Evolutionary conservation across 2,329 filamentous ascomycete species (phyloP).

Genomic region (Aspergillus fumigatiaffinis): DNA sequence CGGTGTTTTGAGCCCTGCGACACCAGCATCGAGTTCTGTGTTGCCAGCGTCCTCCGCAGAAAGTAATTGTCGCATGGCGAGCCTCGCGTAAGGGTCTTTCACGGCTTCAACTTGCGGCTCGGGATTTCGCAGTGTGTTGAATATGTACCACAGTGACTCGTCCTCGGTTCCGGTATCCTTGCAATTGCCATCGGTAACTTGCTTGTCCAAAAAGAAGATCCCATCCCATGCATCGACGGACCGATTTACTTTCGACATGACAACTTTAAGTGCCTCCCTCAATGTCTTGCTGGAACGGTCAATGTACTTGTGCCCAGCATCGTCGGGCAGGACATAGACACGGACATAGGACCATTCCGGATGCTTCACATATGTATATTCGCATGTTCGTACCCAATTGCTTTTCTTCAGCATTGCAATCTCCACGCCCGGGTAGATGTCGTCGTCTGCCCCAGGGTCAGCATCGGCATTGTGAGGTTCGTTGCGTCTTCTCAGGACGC

Average conservation of each 20-base stretch:
- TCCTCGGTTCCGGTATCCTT: constrained; percentile 26
- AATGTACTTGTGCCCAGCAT: constrained; percentile 32
- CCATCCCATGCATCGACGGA: constrained; percentile 39
- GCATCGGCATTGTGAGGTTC: background rate
- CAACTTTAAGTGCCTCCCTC: constrained; percentile 32
- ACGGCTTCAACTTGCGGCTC: constrained; percentile 28
- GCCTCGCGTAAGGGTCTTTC: constrained; percentile 27
- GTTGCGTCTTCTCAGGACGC: constrained; percentile 22
- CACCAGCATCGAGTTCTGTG: constrained; percentile 14
- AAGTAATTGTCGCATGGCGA: constrained; percentile 37
- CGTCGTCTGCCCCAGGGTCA: background rate
- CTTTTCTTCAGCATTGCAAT: constrained; percentile 27
- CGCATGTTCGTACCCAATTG: constrained; percentile 33
- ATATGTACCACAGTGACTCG: constrained; percentile 49
- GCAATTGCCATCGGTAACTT: constrained; percentile 6
- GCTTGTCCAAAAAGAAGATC: constrained; percentile 7
- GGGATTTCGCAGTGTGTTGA: constrained; percentile 46
- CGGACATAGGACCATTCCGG: constrained; percentile 21
- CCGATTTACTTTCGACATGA: constrained; percentile 40
- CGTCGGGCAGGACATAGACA: constrained; percentile 40
- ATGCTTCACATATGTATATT: constrained; percentile 13
- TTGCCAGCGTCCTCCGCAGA: constrained; percentile 11
- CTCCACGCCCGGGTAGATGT: constrained; percentile 18
- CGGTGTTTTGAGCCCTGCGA: constrained; percentile 48
- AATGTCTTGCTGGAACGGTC: constrained; percentile 31